These are phyloP conservation scores for Fermentozyma sake DNA, from an alignment of 1,139 yeast genomes.

Conservation along the genomic window DNA sequence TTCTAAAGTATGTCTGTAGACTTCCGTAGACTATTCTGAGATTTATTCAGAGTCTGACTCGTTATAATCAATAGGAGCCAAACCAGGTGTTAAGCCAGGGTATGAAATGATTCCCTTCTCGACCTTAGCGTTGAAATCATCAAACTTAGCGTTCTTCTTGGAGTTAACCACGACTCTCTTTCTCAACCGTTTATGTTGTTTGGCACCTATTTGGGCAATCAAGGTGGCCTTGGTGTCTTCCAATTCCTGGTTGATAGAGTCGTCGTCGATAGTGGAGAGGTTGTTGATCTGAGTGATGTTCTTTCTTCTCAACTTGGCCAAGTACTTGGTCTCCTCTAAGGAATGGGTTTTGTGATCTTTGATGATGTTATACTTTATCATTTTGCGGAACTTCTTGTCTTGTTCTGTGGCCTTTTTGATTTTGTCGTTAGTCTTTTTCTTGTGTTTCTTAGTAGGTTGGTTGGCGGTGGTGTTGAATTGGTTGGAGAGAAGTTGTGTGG, in stretches of 20 bases:
- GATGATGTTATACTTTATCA: slow-evolving; percentile 50
- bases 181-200: slow-evolving; percentile 20
- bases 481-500: slow-evolving; percentile 18
- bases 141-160: slow-evolving; percentile 25
- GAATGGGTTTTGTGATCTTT: slow-evolving; percentile 36
- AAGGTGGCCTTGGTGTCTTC: slow-evolving; percentile 35
- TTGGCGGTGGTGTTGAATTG: slow-evolving; percentile 24
- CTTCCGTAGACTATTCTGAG: slow-evolving; percentile 1
- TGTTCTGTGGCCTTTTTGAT: slow-evolving; percentile 32
- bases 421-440: slow-evolving; percentile 25
- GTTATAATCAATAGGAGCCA: slow-evolving; percentile 78
- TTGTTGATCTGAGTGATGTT: slow-evolving; percentile 46
- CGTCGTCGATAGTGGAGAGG: slow-evolving; percentile 41
- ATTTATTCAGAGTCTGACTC: slow-evolving; percentile 38
- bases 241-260: slow-evolving; percentile 41
- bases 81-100: slow-evolving; percentile 85
- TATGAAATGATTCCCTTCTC: slow-evolving; percentile 41
- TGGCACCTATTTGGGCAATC: slow-evolving; percentile 14
- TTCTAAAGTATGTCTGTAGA: not conserved
- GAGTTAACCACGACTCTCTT: slow-evolving; percentile 8
- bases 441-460: slow-evolving; percentile 33
- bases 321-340: slow-evolving; percentile 43
- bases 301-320: slow-evolving; percentile 44
- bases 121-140: slow-evolving; percentile 40
- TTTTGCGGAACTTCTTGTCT: slow-evolving; percentile 39